phyloP scores from a whole-genome alignment of 345 rosid genomes.

The Populus deltoides region DNA sequence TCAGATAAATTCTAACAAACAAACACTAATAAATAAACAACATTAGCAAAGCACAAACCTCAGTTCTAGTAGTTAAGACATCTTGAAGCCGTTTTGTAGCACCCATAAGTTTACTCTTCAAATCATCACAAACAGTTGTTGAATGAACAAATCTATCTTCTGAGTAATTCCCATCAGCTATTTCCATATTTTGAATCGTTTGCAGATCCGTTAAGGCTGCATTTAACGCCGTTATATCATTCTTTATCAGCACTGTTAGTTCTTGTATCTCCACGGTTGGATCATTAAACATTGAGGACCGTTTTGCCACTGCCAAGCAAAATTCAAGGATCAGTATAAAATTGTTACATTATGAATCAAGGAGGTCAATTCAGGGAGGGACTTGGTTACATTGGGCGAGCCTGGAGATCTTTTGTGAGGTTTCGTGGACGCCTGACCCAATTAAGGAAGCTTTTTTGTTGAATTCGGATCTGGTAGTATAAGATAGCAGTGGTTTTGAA shows the following conservation, averaged over 20 bases:
- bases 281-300: conserved; percentile 86
- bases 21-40: background rate
- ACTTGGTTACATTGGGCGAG: conserved; percentile 57
- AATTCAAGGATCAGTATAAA: conserved; percentile 6
- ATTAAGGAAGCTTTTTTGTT: conserved; percentile 69
- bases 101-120: conserved; percentile 79
- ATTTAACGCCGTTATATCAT: conserved; percentile 72
- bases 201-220: conserved; percentile 75
- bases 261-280: conserved; percentile 78
- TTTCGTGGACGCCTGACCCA: conserved; percentile 61
- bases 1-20: background rate
- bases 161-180: conserved; percentile 67
- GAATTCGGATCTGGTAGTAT: conserved; percentile 62
- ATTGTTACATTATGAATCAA: background rate
- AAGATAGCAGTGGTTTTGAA: conserved; percentile 37
- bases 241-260: conserved; percentile 70
- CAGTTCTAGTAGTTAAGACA: conserved; percentile 80
- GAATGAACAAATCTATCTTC: conserved; percentile 74
- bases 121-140: conserved; percentile 74
- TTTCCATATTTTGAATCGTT: conserved; percentile 73
- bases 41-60: conserved; percentile 40
- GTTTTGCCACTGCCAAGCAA: conserved; percentile 59
- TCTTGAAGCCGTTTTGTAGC: conserved; percentile 77
- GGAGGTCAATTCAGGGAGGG: background rate
- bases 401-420: conserved; percentile 65